phyloP scores from a whole-genome alignment of 208 protist species.

The Novymonas esmeraldas region DNA sequence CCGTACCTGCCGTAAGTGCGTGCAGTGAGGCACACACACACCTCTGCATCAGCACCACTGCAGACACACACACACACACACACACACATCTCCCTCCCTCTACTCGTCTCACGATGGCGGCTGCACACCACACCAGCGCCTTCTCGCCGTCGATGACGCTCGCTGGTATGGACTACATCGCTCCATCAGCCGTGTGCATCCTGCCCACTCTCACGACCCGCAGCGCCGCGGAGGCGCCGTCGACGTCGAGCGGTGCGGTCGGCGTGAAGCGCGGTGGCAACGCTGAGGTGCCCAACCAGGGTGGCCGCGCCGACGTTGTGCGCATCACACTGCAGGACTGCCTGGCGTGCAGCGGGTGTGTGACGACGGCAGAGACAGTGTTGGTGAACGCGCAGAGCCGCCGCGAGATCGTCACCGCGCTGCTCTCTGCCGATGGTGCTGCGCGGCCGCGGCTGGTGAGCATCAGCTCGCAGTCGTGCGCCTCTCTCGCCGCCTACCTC shows the following conservation, averaged over 20 bases:
- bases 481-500: conserved; percentile 92
- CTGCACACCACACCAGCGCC: not conserved
- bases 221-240: not conserved
- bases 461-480: conserved; percentile 92
- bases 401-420: conserved; percentile 38
- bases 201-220: conserved; percentile 26
- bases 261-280: conserved; percentile 11
- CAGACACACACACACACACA: conserved; percentile 7
- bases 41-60: not conserved
- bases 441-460: conserved; percentile 79
- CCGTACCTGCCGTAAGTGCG: too few species aligned
- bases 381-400: conserved; percentile 88
- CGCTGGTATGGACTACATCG: conserved; percentile 88
- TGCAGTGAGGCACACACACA: too few species aligned
- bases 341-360: conserved; percentile 95
- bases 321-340: conserved; percentile 89
- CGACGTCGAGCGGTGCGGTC: conserved; percentile 1
- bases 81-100: not conserved
- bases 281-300: not conserved
- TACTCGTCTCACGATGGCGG: not conserved
- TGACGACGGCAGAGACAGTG: conserved; percentile 98
- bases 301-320: conserved; percentile 35
- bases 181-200: conserved; percentile 77
- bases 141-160: conserved; percentile 79
- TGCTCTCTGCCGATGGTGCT: not conserved